phyloP scores from a whole-genome alignment of 208 protist genomes.

The Wallacemonas sp. region DNA sequence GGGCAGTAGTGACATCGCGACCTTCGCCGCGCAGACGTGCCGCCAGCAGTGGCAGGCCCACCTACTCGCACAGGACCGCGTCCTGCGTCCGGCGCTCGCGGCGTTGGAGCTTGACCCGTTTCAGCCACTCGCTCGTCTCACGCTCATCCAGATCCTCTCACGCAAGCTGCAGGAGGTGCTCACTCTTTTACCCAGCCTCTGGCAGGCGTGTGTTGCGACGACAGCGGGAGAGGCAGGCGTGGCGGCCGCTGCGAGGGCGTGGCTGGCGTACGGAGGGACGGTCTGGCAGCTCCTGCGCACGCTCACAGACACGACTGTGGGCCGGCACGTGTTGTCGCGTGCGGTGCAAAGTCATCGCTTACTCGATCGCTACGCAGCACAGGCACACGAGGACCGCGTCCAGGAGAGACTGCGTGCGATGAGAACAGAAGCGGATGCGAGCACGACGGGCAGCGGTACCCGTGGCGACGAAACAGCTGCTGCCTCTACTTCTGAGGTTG shows the following conservation, averaged over 20 bases:
- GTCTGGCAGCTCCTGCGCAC: not conserved
- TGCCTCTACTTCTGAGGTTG: no score
- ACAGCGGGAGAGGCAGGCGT: not conserved
- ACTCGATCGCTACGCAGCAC: not conserved
- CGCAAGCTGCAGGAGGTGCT: slow-evolving; percentile 24
- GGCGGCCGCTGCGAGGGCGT: not conserved
- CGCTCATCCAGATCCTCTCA: slow-evolving; percentile 33
- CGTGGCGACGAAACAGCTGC: no score
- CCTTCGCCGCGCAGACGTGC: not conserved
- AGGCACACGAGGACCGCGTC: not conserved
- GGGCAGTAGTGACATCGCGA: not conserved
- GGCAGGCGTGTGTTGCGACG: not conserved
- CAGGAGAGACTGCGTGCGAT: not conserved
- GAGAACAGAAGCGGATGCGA: not conserved
- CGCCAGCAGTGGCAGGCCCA: slow-evolving; percentile 12
- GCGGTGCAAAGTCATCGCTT: slow-evolving; percentile 1
- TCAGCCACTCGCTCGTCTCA: slow-evolving; percentile 42
- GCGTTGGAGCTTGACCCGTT: slow-evolving; percentile 56
- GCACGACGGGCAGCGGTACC: not conserved
- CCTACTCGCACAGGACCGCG: slow-evolving; percentile 37
- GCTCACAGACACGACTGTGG: not conserved
- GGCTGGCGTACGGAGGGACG: slow-evolving; percentile 1
- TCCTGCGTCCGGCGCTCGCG: slow-evolving; percentile 57
- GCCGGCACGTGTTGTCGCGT: not conserved
- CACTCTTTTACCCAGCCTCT: not conserved